phyloP scores from a whole-genome alignment of 2,329 filamentous ascomycete species.

The Diaporthe capsici region DNA sequence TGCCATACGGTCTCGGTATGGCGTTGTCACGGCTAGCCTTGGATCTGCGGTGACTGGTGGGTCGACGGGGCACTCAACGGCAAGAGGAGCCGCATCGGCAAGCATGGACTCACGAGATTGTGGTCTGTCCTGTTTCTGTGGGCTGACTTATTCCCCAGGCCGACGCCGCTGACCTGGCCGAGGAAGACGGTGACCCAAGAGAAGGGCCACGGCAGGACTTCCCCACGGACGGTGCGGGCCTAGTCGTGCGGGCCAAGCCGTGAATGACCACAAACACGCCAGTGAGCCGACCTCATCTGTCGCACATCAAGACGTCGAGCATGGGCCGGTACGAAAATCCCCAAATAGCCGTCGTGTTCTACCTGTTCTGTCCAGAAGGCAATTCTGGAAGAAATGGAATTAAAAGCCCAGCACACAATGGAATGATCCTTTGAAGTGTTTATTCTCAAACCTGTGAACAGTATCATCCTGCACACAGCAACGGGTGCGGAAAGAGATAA shows the following conservation, averaged over 20 bases:
- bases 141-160: background rate
- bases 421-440: background rate
- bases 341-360: too few species aligned
- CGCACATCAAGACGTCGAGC: background rate
- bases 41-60: slow-evolving; percentile 19
- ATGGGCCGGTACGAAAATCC: too few species aligned
- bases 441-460: background rate
- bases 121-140: background rate
- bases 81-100: slow-evolving; percentile 3
- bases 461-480: background rate
- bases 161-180: background rate
- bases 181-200: background rate
- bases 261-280: too few species aligned
- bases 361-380: too few species aligned
- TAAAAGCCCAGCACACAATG: background rate
- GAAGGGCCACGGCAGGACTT: background rate
- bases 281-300: background rate
- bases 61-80: background rate
- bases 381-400: too few species aligned
- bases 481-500: too few species aligned
- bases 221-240: background rate
- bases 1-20: background rate
- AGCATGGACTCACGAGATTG: background rate
- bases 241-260: background rate
- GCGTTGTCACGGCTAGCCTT: background rate